These are phyloP conservation scores for Aureobasidium subglaciale DNA, from an alignment of 2,329 filamentous ascomycete species.

Conservation along the genomic window DNA sequence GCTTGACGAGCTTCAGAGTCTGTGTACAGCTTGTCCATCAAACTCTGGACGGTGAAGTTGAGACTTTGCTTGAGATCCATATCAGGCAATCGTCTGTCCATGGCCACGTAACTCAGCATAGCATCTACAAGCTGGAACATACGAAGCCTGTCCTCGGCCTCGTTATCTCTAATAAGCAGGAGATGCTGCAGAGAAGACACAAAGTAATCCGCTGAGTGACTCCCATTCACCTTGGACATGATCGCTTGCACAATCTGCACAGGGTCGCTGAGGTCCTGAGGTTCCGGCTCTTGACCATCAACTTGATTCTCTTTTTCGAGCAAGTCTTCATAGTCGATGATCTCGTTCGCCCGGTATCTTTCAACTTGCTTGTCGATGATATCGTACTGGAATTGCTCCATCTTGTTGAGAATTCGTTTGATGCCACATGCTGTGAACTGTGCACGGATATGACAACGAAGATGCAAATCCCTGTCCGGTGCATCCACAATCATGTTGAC, in stretches of 20 bases:
- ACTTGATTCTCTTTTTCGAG: constrained; percentile 85
- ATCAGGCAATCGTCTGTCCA: constrained; percentile 91
- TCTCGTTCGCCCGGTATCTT: constrained; percentile 85
- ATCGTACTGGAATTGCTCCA: constrained; percentile 98
- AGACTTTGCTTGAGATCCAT: constrained; percentile 97
- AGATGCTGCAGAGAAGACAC: constrained; percentile 91
- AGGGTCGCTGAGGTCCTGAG: constrained; percentile 88
- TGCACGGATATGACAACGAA: constrained; percentile 88
- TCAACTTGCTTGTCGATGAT: constrained; percentile 98
- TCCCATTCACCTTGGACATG: constrained; percentile 73
- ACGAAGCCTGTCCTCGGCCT: constrained; percentile 81
- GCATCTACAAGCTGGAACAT: constrained; percentile 98
- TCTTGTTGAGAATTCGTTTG: constrained; percentile 88
- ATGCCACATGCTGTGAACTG: constrained; percentile 95
- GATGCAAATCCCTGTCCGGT: constrained; percentile 77
- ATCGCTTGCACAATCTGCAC: constrained; percentile 92
- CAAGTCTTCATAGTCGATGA: constrained; percentile 96
- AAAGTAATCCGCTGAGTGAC: constrained; percentile 88
- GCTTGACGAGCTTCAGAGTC: constrained; percentile 91
- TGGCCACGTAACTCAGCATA: constrained; percentile 98
- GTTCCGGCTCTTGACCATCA: constrained; percentile 76
- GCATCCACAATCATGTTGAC: constrained; percentile 96
- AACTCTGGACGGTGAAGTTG: constrained; percentile 92
- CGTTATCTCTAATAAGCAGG: constrained; percentile 83
- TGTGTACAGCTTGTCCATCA: constrained; percentile 92